A percentile compares a stretch with the other conserved stretches of the same genome.
These are phyloP conservation scores for Claviceps digitariae DNA, from an alignment of 2,329 filamentous ascomycete genomes.

Conservation along the genomic window DNA sequence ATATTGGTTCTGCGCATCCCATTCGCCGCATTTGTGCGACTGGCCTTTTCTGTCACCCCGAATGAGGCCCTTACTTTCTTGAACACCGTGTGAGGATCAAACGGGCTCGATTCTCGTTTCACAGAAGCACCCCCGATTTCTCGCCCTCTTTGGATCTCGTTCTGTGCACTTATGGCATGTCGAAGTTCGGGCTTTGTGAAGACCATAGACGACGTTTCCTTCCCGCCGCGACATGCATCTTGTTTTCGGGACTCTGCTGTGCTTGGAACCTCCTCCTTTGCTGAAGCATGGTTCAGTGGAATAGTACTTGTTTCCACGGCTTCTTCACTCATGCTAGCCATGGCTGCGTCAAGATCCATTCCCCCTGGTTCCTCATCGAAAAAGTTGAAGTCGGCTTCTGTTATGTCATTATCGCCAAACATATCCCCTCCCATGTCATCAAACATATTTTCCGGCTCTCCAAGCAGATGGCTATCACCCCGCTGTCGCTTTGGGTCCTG, in stretches of 20 bases:
- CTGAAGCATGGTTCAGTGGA: slow-evolving; percentile 2
- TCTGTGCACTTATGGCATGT: slow-evolving; percentile 41
- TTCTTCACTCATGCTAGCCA: slow-evolving; percentile 10
- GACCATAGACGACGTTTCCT: slow-evolving; percentile 17
- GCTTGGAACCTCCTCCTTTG: slow-evolving; percentile 8
- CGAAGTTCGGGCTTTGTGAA: slow-evolving; percentile 48
- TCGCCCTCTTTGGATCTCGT: slow-evolving; percentile 24
- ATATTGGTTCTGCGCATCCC: slow-evolving; percentile 28
- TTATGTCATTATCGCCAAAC: slow-evolving; percentile 62
- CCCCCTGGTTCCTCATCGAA: slow-evolving; percentile 51
- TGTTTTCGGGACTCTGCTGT: slow-evolving; percentile 6
- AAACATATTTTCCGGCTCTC: slow-evolving; percentile 47
- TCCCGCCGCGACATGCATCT: slow-evolving; percentile 10
- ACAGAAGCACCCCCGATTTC: slow-evolving; percentile 18
- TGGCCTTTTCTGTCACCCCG: slow-evolving; percentile 10
- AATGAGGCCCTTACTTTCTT: slow-evolving; percentile 41
- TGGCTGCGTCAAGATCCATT: slow-evolving; percentile 23
- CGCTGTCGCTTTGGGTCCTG: slow-evolving; percentile 32
- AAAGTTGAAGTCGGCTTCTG: slow-evolving; percentile 73
- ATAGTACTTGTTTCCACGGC: slow-evolving; percentile 1
- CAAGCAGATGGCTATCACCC: slow-evolving; percentile 26
- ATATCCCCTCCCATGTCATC: slow-evolving; percentile 56
- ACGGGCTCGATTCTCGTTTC: slow-evolving; percentile 43
- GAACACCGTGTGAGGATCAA: slow-evolving; percentile 43
- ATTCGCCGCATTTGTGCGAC: slow-evolving; percentile 10